A percentile compares a stretch with the other conserved stretches of the same genome.
phyloP scores from a whole-genome alignment of 768 basidiomycete species.

The Tylopilus felleus region DNA sequence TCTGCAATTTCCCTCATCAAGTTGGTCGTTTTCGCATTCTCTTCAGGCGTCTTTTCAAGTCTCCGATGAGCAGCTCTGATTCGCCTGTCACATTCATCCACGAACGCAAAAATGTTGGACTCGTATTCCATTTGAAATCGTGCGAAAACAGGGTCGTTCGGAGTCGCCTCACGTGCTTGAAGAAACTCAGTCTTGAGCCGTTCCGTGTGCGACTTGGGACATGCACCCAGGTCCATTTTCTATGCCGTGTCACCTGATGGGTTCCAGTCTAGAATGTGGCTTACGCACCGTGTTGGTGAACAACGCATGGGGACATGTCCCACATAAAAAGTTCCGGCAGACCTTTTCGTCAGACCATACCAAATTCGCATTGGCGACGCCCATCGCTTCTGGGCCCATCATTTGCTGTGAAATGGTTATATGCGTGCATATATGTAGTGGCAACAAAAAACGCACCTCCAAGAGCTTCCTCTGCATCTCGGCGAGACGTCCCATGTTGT shows the following conservation, averaged over 20 bases:
- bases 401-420: conserved; percentile 69
- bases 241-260: conserved; percentile 4
- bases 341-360: conserved; percentile 97
- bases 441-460: conserved; percentile 46
- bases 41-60: conserved; percentile 98
- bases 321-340: conserved; percentile 96
- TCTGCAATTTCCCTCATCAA: conserved; percentile 99
- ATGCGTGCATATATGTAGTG: conserved; percentile 1
- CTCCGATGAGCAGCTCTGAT: conserved; percentile 92
- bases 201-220: conserved; percentile 95
- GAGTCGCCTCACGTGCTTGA: conserved; percentile 70
- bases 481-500: conserved; percentile 86
- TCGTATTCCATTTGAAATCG: conserved; percentile 96
- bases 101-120: conserved; percentile 90
- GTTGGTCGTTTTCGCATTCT: conserved; percentile 98
- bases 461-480: conserved; percentile 97
- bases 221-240: conserved; percentile 99
- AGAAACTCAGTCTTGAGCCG: conserved; percentile 88
- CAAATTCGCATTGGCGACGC: conserved; percentile 87
- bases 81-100: conserved; percentile 97
- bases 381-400: conserved; percentile 99
- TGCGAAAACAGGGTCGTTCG: conserved; percentile 76
- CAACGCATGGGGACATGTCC: conserved; percentile 95
- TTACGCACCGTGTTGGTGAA: conserved; percentile 93
- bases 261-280: not conserved